phyloP scores from a whole-genome alignment of 164 flowering plant genomes.

The Tetrastigma voinierianum region DNA sequence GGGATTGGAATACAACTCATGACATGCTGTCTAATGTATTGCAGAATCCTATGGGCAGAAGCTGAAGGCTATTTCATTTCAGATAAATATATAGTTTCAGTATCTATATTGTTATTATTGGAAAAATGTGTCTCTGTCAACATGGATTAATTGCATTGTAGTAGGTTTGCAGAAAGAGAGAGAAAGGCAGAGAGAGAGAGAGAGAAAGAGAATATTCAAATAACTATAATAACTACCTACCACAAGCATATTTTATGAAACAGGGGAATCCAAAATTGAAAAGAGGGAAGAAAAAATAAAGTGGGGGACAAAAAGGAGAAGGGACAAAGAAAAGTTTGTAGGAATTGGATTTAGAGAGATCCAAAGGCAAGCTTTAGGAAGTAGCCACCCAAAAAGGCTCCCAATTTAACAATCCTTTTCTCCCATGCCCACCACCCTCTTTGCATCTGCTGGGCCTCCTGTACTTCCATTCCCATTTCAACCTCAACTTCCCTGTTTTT shows the following conservation, averaged over 20 bases:
- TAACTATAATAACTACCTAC: slow-evolving; percentile 40
- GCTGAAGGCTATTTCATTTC: background rate
- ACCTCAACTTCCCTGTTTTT: slow-evolving; percentile 18
- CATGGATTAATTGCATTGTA: too few species aligned
- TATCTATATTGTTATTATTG: too few species aligned
- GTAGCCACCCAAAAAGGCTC: slow-evolving; percentile 53
- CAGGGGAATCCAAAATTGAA: slow-evolving; percentile 7
- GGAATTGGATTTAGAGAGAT: slow-evolving; percentile 5
- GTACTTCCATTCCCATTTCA: slow-evolving; percentile 36
- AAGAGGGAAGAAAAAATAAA: background rate
- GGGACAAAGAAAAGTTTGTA: background rate
- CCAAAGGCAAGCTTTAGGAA: slow-evolving; percentile 30
- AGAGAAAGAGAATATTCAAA: slow-evolving; percentile 11
- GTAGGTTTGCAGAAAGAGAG: too few species aligned
- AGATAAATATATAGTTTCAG: background rate
- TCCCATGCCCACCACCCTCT: slow-evolving; percentile 44
- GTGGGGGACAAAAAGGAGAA: slow-evolving; percentile 1
- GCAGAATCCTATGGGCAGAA: too few species aligned
- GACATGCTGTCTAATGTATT: too few species aligned
- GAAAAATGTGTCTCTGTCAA: too few species aligned
- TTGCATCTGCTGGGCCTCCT: slow-evolving; percentile 55
- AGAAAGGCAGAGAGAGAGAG: slow-evolving; percentile 4
- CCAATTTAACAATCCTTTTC: slow-evolving; percentile 39
- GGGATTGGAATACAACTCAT: too few species aligned
- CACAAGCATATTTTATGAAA: slow-evolving; percentile 14